Base-by-base conservation (phyloP, 192 early-diverging fungal species). In the Rhizophlyctis rosea region DNA sequence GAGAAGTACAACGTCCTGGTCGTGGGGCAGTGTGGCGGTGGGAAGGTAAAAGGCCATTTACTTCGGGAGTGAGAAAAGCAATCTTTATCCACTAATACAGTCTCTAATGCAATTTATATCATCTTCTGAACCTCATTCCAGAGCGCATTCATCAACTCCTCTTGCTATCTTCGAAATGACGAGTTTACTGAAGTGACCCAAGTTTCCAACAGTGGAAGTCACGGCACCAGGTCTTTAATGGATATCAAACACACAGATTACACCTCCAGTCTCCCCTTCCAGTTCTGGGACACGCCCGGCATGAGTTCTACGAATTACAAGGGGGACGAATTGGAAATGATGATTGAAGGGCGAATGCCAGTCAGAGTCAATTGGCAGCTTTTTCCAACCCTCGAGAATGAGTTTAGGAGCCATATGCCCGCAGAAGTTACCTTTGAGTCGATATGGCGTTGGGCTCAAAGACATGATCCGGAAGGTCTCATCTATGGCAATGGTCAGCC, bases 61-160 rank as follows among this genome's bases (percentile, higher is more conserved):
- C 13, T 24, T n/a, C 48, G 27, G 14, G 14, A 2, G 48, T n/a
- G 27, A 50, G 48, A 50, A n/a, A 50, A n/a, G 39, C n/a, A n/a
- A n/a, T n/a, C n/a, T n/a, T n/a, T n/a, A n/a, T n/a, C n/a, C n/a
- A n/a, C n/a, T n/a, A n/a, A n/a, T n/a, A n/a, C n/a, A n/a, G n/a
- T n/a, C n/a, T n/a, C n/a, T n/a, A 47, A 47, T 47, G 11, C 9
- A 47, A 47, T 13, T 9, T 13, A n/a, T 13, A 13, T n/a, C 39
- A 13, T 47, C n/a, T 47, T 13, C 39, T 47, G 9, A 47, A n/a
- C 11, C 39, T n/a, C 11, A 9, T 13, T n/a, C n/a, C 9, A 54
- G 53, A 39, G 34, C 21, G n/a, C 56, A 18, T 57, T 57, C 34
- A 28, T 57, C 5, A 57, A 57, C 56, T 39, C 34, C 35, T 36